These are phyloP conservation scores for Candida michaelii DNA, from an alignment of 805 yeast species.

Conservation along the genomic window DNA sequence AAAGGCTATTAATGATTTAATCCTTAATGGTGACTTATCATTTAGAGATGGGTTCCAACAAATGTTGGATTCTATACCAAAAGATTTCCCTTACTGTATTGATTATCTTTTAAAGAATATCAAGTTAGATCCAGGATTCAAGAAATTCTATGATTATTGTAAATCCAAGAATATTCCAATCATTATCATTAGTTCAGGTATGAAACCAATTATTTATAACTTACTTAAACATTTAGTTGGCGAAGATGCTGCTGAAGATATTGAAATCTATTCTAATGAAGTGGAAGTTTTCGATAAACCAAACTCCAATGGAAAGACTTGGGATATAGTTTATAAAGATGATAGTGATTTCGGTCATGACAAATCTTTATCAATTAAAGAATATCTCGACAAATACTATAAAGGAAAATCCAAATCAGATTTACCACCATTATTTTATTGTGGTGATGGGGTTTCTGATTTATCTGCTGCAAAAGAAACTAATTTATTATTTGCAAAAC, in stretches of 20 bases:
- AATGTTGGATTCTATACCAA: slow-evolving; percentile 78
- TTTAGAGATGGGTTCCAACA: slow-evolving; percentile 81
- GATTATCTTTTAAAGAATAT: slow-evolving; percentile 64
- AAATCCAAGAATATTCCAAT: slow-evolving; percentile 71
- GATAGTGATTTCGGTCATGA: slow-evolving; percentile 93
- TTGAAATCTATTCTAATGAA: slow-evolving; percentile 81
- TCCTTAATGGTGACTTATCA: slow-evolving; percentile 63
- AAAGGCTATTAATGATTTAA: slow-evolving; percentile 63
- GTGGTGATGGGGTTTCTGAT: slow-evolving; percentile 98
- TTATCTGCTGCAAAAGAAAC: slow-evolving; percentile 94
- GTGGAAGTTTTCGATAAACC: slow-evolving; percentile 42
- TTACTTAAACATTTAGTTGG: slow-evolving; percentile 76
- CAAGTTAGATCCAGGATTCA: slow-evolving; percentile 87
- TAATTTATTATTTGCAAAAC: slow-evolving; percentile 87
- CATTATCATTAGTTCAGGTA: slow-evolving; percentile 87
- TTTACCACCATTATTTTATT: slow-evolving; percentile 73
- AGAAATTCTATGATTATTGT: slow-evolving; percentile 78
- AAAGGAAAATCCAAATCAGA: slow-evolving; percentile 1
- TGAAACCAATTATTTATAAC: slow-evolving; percentile 87
- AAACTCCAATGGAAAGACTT: slow-evolving; percentile 50
- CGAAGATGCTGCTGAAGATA: slow-evolving; percentile 63
- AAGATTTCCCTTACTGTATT: slow-evolving; percentile 81
- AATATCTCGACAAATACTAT: slow-evolving; percentile 29
- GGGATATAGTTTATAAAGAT: slow-evolving; percentile 87
- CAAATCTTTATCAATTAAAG: slow-evolving; percentile 77